phyloP scores from a whole-genome alignment of 2,329 filamentous ascomycete genomes.

The Fusarium armeniacum region DNA sequence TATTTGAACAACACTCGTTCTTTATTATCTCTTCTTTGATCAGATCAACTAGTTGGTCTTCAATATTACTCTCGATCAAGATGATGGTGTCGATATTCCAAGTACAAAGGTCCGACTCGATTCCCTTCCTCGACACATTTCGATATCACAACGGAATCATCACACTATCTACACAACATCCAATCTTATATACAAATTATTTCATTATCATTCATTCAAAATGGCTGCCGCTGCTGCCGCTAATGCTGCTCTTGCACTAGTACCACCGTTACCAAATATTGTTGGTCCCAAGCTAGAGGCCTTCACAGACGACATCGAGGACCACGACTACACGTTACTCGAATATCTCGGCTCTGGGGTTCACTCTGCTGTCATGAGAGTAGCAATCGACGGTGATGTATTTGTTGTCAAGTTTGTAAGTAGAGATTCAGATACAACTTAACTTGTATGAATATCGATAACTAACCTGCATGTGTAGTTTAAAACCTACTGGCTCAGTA shows the following conservation, averaged over 20 bases:
- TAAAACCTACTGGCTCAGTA: accelerated
- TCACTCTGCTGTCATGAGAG: neutral
- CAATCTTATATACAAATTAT: neutral
- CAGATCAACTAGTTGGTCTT: neutral
- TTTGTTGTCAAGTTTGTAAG: conserved; percentile 26
- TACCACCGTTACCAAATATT: neutral
- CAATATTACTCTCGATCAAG: neutral
- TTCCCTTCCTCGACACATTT: neutral
- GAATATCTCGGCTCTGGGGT: accelerated
- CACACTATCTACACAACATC: neutral
- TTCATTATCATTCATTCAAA: accelerated
- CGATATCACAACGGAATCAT: neutral
- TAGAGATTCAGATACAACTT: accelerated
- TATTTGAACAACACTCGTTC: neutral
- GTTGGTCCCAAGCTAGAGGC: conserved; percentile 20
- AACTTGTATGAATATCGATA: neutral
- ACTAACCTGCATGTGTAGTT: neutral
- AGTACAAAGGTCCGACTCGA: neutral
- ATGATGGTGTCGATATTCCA: neutral
- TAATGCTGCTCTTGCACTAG: conserved; percentile 10
- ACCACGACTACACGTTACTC: conserved; percentile 7
- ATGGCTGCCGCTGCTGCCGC: conserved; percentile 19
- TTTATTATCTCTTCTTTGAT: neutral
- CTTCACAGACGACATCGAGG: conserved; percentile 20
- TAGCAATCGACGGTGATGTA: conserved; percentile 4